Evolutionary conservation across 805 yeast species (phyloP).

Genomic region (Metschnikowia reukaufii): DNA sequence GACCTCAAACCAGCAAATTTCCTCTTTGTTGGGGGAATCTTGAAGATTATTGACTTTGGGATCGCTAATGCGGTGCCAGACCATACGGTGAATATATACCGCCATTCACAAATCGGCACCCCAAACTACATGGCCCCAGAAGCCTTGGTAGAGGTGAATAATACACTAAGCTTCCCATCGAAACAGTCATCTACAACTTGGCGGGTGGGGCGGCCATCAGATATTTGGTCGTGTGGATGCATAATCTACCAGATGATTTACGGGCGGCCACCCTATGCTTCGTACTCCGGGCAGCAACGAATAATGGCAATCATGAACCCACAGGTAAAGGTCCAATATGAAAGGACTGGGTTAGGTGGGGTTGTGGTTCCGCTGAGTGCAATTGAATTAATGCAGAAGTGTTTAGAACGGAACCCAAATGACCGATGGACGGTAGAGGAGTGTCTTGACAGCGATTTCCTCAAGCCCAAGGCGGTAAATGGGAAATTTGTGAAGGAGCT

Average conservation of each 20-base stretch:
- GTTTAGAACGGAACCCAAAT: constrained; percentile 69
- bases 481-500: constrained; percentile 65
- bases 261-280: constrained; percentile 88
- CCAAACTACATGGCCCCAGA: constrained; percentile 99
- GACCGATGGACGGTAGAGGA: constrained; percentile 64
- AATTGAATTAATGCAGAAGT: constrained; percentile 67
- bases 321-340: constrained; percentile 65
- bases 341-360: constrained; percentile 60
- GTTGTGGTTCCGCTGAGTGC: constrained; percentile 66
- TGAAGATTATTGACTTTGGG: constrained; percentile 94
- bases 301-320: constrained; percentile 86
- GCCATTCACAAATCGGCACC: constrained; percentile 92
- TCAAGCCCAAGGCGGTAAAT: constrained; percentile 73
- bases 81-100: constrained; percentile 82
- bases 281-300: constrained; percentile 71
- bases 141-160: constrained; percentile 65
- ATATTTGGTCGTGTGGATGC: constrained; percentile 98
- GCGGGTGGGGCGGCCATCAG: constrained; percentile 94
- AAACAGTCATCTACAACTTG: constrained; percentile 34
- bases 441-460: constrained; percentile 61
- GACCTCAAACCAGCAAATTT: constrained; percentile 71
- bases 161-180: constrained; percentile 15
- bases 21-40: constrained; percentile 74
- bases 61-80: constrained; percentile 94
- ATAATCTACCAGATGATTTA: constrained; percentile 94